A percentile compares a stretch with the other conserved stretches of the same genome.
Conservation (phyloP, 768 basidiomycete species). For the Rhizopogon rudus region DNA sequence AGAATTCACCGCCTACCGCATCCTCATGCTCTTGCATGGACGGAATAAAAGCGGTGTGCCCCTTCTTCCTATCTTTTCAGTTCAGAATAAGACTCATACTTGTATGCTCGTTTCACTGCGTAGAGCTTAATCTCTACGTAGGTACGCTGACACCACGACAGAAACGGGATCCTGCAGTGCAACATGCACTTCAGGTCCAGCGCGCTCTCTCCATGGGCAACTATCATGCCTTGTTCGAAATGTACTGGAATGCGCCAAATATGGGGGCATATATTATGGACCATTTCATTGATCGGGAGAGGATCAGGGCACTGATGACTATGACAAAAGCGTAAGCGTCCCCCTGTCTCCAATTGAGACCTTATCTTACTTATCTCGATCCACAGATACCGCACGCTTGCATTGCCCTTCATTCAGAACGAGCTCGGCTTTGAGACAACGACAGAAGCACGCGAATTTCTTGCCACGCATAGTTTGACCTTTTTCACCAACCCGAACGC, state of each 20-base stretch:
- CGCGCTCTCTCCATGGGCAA: conserved; percentile 89
- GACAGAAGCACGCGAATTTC: conserved; percentile 60
- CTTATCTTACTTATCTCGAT: not conserved
- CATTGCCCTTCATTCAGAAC: conserved; percentile 70
- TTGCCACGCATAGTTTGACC: conserved; percentile 62
- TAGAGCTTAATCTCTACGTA: conserved; percentile 95
- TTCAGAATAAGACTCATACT: not conserved
- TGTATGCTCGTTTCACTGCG: not conserved
- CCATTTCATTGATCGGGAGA: conserved; percentile 91
- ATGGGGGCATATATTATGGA: conserved; percentile 99
- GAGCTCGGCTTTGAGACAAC: conserved; percentile 82
- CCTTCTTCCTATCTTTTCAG: not conserved
- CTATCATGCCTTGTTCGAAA: conserved; percentile 86
- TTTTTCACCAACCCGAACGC: conserved; percentile 61
- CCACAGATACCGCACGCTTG: conserved; percentile 75
- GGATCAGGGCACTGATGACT: conserved; percentile 78
- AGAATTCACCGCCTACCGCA: conserved; percentile 96
- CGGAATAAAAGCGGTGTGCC: conserved; percentile 88
- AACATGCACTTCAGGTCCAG: conserved; percentile 88
- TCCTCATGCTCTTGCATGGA: conserved; percentile 92
- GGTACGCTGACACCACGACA: conserved; percentile 94
- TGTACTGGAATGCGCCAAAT: conserved; percentile 82
- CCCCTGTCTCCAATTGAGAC: not conserved
- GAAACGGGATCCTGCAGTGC: conserved; percentile 74
- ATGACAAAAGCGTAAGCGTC: conserved; percentile 88